Evolutionary conservation across 2,329 filamentous ascomycete species (phyloP).

Genomic region (Didymella keratinophila): DNA sequence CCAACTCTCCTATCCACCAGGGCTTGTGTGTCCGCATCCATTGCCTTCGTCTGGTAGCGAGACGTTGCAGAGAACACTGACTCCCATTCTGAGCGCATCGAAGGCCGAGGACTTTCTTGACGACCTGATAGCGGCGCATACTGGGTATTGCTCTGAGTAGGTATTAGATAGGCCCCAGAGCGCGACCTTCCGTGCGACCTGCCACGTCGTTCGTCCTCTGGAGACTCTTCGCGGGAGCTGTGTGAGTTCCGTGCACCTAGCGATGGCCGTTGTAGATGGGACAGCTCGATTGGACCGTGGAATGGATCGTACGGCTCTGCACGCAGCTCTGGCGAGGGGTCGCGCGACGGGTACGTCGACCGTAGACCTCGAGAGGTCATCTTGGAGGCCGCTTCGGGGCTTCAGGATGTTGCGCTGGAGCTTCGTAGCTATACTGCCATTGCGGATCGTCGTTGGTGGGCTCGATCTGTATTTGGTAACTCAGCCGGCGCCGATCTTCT

Average conservation of each 20-base stretch:
- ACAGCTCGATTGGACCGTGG: slow-evolving; percentile 43
- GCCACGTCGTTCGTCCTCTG: slow-evolving; percentile 21
- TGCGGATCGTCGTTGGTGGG: background rate
- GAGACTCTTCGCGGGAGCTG: slow-evolving; percentile 22
- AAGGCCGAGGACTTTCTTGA: slow-evolving; percentile 24
- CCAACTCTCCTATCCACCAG: slow-evolving; percentile 44
- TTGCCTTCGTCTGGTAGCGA: slow-evolving; percentile 36
- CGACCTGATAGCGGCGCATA: slow-evolving; percentile 34
- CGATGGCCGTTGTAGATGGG: slow-evolving; percentile 26
- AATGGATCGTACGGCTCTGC: slow-evolving; percentile 38
- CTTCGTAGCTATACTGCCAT: slow-evolving; percentile 7
- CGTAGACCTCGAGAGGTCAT: slow-evolving; percentile 37
- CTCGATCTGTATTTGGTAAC: slow-evolving; percentile 1
- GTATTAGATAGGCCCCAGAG: slow-evolving; percentile 29
- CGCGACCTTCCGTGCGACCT: slow-evolving; percentile 27
- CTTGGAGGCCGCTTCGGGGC: slow-evolving; percentile 4
- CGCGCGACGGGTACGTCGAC: slow-evolving; percentile 33
- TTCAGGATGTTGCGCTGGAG: background rate
- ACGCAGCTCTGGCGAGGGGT: slow-evolving; percentile 36
- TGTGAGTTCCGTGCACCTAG: slow-evolving; percentile 18
- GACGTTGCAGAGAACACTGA: slow-evolving; percentile 38
- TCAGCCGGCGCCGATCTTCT: slow-evolving; percentile 1
- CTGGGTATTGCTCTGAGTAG: slow-evolving; percentile 13
- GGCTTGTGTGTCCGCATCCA: slow-evolving; percentile 44
- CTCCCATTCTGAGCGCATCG: slow-evolving; percentile 27